These are phyloP conservation scores for Xylaria bambusicola DNA, from an alignment of 495 filamentous ascomycete species.

Conservation along the genomic window DNA sequence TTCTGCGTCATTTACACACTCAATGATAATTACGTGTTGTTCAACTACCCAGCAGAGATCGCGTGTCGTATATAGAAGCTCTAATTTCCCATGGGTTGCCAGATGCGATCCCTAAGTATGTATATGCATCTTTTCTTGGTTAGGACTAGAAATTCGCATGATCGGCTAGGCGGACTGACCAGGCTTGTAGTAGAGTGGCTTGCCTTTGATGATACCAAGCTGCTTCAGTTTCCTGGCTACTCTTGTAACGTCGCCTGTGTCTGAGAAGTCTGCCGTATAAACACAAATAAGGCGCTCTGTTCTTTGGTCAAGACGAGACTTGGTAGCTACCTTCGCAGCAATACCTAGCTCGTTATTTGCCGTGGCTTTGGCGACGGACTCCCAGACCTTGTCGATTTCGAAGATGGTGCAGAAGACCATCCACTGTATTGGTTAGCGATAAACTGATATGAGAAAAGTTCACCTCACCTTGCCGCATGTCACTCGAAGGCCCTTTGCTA, in stretches of 20 bases:
- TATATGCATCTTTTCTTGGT: conserved; percentile 63
- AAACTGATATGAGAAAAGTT: not conserved
- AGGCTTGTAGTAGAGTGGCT: conserved; percentile 74
- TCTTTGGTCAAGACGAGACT: conserved; percentile 34
- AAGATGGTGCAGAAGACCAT: conserved; percentile 69
- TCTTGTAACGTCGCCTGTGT: conserved; percentile 66
- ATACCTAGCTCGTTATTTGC: conserved; percentile 65
- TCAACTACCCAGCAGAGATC: conserved; percentile 33
- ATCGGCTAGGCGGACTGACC: conserved; percentile 39
- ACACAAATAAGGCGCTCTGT: conserved; percentile 64
- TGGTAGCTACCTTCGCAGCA: conserved; percentile 68
- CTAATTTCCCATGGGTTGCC: conserved; percentile 69
- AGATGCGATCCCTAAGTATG: conserved; percentile 64
- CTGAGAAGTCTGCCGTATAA: conserved; percentile 74
- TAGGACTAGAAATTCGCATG: not conserved
- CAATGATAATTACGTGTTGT: not conserved
- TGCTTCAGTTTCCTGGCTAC: conserved; percentile 62
- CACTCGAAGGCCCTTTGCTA: conserved; percentile 57
- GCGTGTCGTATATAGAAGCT: conserved; percentile 58
- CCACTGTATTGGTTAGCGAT: conserved; percentile 54
- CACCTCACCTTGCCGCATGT: conserved; percentile 61
- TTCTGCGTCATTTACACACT: not conserved
- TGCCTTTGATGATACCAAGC: conserved; percentile 56
- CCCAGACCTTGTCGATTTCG: conserved; percentile 66
- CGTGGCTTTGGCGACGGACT: conserved; percentile 61